A percentile compares a stretch with the other conserved stretches of the same genome.
phyloP scores from a whole-genome alignment of 257 asterid genomes.

The Echites panduratus region DNA sequence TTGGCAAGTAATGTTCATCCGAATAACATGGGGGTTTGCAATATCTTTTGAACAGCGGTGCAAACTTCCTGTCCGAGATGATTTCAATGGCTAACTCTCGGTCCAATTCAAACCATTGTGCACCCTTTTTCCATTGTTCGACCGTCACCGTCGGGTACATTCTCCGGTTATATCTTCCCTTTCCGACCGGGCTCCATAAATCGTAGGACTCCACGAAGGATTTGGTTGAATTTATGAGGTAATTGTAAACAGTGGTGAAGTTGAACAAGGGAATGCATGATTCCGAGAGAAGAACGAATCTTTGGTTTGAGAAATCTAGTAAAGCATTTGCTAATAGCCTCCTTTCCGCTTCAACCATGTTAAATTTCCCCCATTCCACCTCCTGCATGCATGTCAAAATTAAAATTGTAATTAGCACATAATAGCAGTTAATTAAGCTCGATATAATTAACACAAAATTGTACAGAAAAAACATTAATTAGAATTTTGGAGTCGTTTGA shows the following conservation, averaged over 20 bases:
- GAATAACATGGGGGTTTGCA: slow-evolving; percentile 70
- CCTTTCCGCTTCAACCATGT: slow-evolving; percentile 81
- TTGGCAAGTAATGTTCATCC: slow-evolving; percentile 76
- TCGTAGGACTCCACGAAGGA: slow-evolving; percentile 56
- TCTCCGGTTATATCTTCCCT: slow-evolving; percentile 50
- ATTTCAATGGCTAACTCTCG: slow-evolving; percentile 46
- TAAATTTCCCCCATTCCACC: slow-evolving; percentile 65
- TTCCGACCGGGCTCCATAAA: slow-evolving; percentile 48
- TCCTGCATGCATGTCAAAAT: no score
- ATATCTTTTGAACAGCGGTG: slow-evolving; percentile 26
- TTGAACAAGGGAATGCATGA: slow-evolving; percentile 61
- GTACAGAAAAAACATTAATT: no score
- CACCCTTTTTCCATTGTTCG: slow-evolving; percentile 60
- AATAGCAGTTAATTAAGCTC: no score
- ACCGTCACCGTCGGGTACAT: slow-evolving; percentile 46
- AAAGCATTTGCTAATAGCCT: slow-evolving; percentile 76
- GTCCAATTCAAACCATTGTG: slow-evolving; percentile 66
- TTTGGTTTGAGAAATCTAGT: slow-evolving; percentile 70
- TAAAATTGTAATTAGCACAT: no score
- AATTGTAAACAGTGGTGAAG: slow-evolving; percentile 47
- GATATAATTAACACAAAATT: no score
- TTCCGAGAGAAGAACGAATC: slow-evolving; percentile 71
- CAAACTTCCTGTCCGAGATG: slow-evolving; percentile 32
- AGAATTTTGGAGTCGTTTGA: no score
- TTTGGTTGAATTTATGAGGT: slow-evolving; percentile 39